A percentile compares a stretch with the other conserved stretches of the same genome.
Evolutionary conservation across 2,329 filamentous ascomycete genomes (phyloP).

Genomic region (Pestalotiopsis sp.): DNA sequence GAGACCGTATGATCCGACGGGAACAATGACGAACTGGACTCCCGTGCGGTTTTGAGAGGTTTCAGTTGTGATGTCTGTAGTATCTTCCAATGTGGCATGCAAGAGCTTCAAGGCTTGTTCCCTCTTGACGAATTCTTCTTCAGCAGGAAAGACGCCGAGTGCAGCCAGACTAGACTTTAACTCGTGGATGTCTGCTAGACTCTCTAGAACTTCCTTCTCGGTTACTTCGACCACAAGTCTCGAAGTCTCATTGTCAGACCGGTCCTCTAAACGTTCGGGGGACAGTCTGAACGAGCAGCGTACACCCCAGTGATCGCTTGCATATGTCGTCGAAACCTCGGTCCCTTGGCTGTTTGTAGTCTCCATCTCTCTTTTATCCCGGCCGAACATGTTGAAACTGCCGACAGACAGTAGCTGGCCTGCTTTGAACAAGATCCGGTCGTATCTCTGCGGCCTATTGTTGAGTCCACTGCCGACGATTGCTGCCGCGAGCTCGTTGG

Average conservation of each 20-base stretch:
- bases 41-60: conserved; percentile 24
- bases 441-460: conserved; percentile 65
- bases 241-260: conserved; percentile 20
- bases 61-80: conserved; percentile 18
- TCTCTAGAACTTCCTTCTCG: conserved; percentile 28
- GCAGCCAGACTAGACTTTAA: conserved; percentile 41
- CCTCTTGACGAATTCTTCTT: conserved; percentile 43
- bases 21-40: conserved; percentile 52
- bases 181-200: conserved; percentile 33
- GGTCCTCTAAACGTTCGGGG: conserved; percentile 9
- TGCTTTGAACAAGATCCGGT: conserved; percentile 60
- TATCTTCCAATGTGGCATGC: conserved; percentile 41
- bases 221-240: conserved; percentile 36
- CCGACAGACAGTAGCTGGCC: conserved; percentile 39
- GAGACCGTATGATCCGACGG: conserved; percentile 69
- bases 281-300: conserved; percentile 41
- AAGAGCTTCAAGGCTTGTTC: conserved; percentile 48
- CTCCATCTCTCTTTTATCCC: background rate
- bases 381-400: conserved; percentile 62
- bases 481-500: conserved; percentile 57
- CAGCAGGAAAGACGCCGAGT: conserved; percentile 47
- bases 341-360: too few relatives aligned
- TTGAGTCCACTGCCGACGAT: conserved; percentile 49
- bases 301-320: conserved; percentile 64
- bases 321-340: conserved; percentile 24